A percentile compares a stretch with the other conserved stretches of the same genome.
Conservation (phyloP, 108 stramenopile genomes). For the Discostella stelligeroides region DNA sequence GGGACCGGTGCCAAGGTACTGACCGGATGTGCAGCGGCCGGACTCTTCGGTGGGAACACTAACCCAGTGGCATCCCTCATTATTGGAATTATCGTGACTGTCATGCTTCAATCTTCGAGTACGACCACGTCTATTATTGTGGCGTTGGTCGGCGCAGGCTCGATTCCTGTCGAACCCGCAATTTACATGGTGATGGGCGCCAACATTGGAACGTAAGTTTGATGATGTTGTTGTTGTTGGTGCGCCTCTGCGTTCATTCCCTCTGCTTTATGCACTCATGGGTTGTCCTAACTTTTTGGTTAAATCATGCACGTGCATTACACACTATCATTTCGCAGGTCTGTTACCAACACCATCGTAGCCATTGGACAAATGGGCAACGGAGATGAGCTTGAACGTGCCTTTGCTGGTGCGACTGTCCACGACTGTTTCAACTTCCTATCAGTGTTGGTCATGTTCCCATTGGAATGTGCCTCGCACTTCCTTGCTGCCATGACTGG, state of each 20-base stretch:
- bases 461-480: conserved; percentile 69
- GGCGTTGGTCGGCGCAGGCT: conserved; percentile 72
- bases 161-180: conserved; percentile 61
- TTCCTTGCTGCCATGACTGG: conserved; percentile 64
- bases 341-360: conserved; percentile 73
- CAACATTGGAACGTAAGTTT: conserved; percentile 88
- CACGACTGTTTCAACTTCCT: conserved; percentile 93
- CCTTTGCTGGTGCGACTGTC: conserved; percentile 91
- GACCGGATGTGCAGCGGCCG: conserved; percentile 80
- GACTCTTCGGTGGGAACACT: conserved; percentile 73
- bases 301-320: too few species aligned
- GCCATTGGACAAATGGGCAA: conserved; percentile 88
- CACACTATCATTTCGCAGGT: conserved; percentile 29
- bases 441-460: conserved; percentile 79
- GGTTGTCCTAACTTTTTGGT: too few species aligned
- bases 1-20: conserved; percentile 84
- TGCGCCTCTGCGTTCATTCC: too few species aligned
- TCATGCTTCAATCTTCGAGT: conserved; percentile 85
- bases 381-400: conserved; percentile 84
- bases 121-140: conserved; percentile 91
- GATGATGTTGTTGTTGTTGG: too few species aligned
- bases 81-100: conserved; percentile 84
- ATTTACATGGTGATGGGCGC: conserved; percentile 94
- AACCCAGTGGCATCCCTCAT: conserved; percentile 89
- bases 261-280: too few species aligned